Evolutionary conservation across 2,329 filamentous ascomycete genomes (phyloP), one percentile per base, ranked within the genome.

Genomic region (Periconia sp.): DNA sequence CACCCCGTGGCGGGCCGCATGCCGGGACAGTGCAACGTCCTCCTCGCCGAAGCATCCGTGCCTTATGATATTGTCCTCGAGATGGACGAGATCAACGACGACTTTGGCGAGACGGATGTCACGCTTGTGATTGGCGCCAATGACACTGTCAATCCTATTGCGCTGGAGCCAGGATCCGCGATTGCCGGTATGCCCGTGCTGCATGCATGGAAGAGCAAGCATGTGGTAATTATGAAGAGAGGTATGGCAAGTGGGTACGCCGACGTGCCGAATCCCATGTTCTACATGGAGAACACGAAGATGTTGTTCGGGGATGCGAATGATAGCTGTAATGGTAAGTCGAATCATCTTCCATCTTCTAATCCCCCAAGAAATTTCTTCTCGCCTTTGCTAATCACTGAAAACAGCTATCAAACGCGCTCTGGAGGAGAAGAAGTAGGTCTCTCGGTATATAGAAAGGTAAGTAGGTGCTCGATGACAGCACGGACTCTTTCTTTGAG

Each of bases 21-120:
- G 92, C 92, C 92, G 0, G 92, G 92, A 0, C 92, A 96, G 75
- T 96, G 91, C 77, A 96, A 96, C 66, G 91, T 96, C 3, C 80
- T 96, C 2, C 84, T 96, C 14, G 92, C 92, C 0, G 92, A 96
- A 73, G 92, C 92, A 1, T 88, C 84, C 33, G 92, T 96, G 30
- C 91, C 91, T 2, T 96, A 96, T 66, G 92, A 96, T 64, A 93
- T 96, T 52, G 91, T 96, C 27, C 81, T 95, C 44, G 91, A 96
- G 76, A 96, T 96, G 91, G 92, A 96, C 63, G 92, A 96, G 78
- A 95, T 96, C 76, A 96, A 96, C 72, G 91, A 95, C 58, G 91
- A 96, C 66, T 96, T 96, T 71, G 74, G 81, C 7, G 89, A 94
- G 27, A 95, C 92, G 0, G 92, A 96, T 65, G 80, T 96, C 10